A percentile compares a stretch with the other conserved stretches of the same genome.
These are phyloP conservation scores for Cladosporium sp. DNA, from an alignment of 2,329 filamentous ascomycete genomes.

Conservation along the genomic window DNA sequence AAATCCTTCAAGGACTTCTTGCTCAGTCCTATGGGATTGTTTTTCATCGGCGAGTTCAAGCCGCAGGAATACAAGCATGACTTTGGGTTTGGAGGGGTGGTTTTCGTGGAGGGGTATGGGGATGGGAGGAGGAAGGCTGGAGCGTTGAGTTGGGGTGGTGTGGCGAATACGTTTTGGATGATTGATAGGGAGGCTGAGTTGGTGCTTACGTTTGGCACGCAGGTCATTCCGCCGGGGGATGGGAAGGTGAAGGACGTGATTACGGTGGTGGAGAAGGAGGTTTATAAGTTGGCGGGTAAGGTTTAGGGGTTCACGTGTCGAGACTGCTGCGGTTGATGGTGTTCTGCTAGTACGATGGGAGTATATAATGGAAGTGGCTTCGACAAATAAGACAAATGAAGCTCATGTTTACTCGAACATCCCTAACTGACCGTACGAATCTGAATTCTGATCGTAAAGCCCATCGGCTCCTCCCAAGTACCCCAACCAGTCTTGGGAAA, in stretches of 20 bases:
- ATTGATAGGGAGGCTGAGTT: constrained; percentile 45
- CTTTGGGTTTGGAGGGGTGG: constrained; percentile 47
- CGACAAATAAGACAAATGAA: background rate
- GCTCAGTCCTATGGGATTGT: constrained; percentile 34
- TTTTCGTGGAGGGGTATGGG: constrained; percentile 43
- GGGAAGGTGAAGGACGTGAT: constrained; percentile 39
- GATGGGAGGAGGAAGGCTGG: constrained; percentile 43
- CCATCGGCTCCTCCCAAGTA: constrained; percentile 22
- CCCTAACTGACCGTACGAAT: background rate
- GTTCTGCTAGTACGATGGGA: background rate
- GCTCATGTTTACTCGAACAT: background rate
- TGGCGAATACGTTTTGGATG: constrained; percentile 52
- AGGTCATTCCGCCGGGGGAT: constrained; percentile 49
- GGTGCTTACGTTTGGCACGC: constrained; percentile 47
- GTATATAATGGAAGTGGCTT: background rate
- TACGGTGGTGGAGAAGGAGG: constrained; percentile 42
- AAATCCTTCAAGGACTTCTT: constrained; percentile 36
- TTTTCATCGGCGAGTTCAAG: constrained; percentile 40
- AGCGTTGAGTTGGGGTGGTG: constrained; percentile 49
- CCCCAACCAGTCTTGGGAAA: constrained; percentile 40
- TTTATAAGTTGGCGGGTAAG: constrained; percentile 41
- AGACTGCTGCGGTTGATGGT: background rate
- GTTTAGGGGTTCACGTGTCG: background rate
- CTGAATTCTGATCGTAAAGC: background rate
- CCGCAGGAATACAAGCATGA: constrained; percentile 32